Percentiles rank a stretch among this genome's conserved stretches.
Evolutionary conservation across 768 basidiomycete species (phyloP).

Genomic region (Amanita brunnescens): DNA sequence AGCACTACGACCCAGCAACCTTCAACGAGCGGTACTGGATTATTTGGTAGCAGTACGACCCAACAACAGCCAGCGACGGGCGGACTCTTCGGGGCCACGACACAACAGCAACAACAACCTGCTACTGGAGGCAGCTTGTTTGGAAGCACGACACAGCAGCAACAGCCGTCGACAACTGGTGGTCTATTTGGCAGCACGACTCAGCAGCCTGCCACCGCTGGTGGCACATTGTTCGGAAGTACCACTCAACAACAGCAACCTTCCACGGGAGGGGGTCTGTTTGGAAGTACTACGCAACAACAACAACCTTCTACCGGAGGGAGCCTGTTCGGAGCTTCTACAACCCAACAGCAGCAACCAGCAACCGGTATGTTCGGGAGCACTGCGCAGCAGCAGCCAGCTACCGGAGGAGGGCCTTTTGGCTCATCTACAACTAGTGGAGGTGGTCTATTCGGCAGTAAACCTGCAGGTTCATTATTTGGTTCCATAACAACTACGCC

Average conservation of each 20-base stretch:
- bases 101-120: slow-evolving; percentile 5
- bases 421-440: slow-evolving; percentile 10
- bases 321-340: slow-evolving; percentile 16
- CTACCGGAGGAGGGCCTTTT: slow-evolving; percentile 11
- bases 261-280: slow-evolving; percentile 9
- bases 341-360: slow-evolving; percentile 10
- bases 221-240: background rate
- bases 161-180: slow-evolving; percentile 14
- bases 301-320: slow-evolving; percentile 14
- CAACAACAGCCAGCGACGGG: slow-evolving; percentile 11
- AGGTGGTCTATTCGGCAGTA: slow-evolving; percentile 8
- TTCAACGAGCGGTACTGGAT: slow-evolving; percentile 5
- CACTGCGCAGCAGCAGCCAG: slow-evolving; percentile 4
- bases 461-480: slow-evolving; percentile 15
- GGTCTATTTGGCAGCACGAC: slow-evolving; percentile 16
- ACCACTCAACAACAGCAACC: slow-evolving; percentile 5
- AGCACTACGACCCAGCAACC: background rate
- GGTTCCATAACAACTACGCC: slow-evolving; percentile 16
- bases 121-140: slow-evolving; percentile 18
- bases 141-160: slow-evolving; percentile 12
- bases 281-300: slow-evolving; percentile 12
- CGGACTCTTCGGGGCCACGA: slow-evolving; percentile 15
- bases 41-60: slow-evolving; percentile 10
- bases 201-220: slow-evolving; percentile 7
- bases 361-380: slow-evolving; percentile 2